Base-by-base conservation (phyloP, 768 basidiomycete genomes). In the Amanita fuliginea region DNA sequence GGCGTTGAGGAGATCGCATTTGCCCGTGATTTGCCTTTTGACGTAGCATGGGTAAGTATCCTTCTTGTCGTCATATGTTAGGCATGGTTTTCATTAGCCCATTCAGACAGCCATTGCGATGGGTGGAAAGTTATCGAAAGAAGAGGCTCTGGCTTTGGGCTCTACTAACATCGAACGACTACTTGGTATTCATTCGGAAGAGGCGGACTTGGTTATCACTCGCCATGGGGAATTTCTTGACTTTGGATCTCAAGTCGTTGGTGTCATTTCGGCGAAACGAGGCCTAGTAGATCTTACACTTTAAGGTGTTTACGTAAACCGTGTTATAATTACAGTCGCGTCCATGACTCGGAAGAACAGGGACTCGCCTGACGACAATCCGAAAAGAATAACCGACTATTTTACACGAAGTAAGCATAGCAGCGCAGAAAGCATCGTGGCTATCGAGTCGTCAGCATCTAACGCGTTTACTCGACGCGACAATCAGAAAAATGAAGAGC, bases 21-120 rank as follows among this genome's bases (percentile, higher is more conserved):
- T 22, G 82, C 85, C 6, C 77, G 86, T 21, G 89, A 84, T 59
- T 72, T 84, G 8, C 77, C 84, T 13, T 86, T 91, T 55, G 90
- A 95, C 54, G 65, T 80, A 26, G 86, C 78, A 37, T 94, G 92
- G 91, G 86, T 83, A 53, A 56, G 78, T 67, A 16, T 46, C 34
- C 14, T 43, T n/a, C 22, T 52, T 42, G 13, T 11, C 26, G 14
- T 37, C 45, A 48, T 35, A 9, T 9, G 14, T 44, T 22, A 13
- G 11, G 32, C 19, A 13, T 41, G 18, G 48, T 49, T 13, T 11
- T 42, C 2, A 11, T 18, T 16, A 11, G 30, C 14, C 21, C 50
- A 13, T 46, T 45, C 34, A 76, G 75, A 67, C 72, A 39, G 67
- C 72, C 0, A 67, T 75, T 19, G 73, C 73, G 57, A 60, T 66